Conservation (phyloP, 805 yeast genomes). For the Komagataella pseudopastoris region DNA sequence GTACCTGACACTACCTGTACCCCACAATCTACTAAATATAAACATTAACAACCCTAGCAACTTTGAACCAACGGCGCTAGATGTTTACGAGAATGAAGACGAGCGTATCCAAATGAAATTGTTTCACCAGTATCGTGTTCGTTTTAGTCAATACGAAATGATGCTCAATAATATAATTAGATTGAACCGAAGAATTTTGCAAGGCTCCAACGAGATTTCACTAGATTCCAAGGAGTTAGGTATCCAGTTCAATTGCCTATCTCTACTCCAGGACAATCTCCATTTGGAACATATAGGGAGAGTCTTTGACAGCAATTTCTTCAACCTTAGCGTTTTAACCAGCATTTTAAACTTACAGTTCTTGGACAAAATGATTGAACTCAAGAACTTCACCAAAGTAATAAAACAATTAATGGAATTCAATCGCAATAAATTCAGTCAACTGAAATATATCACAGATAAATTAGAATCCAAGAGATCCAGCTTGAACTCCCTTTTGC, state of each 20-base stretch:
- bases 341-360: constrained; percentile 16
- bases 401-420: constrained; percentile 18
- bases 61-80: constrained; percentile 2
- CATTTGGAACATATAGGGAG: constrained; percentile 72
- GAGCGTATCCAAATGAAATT: constrained; percentile 15
- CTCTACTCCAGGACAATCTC: constrained; percentile 30
- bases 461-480: constrained; percentile 11
- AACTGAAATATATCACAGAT: constrained; percentile 14
- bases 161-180: constrained; percentile 17
- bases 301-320: constrained; percentile 62
- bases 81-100: constrained; percentile 6
- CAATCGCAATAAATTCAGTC: constrained; percentile 19
- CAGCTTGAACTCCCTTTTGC: constrained; percentile 13
- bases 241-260: constrained; percentile 33
- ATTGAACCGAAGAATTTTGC: constrained; percentile 32
- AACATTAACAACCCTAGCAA: constrained; percentile 5
- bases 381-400: constrained; percentile 17
- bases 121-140: constrained; percentile 15
- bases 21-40: constrained; percentile 12
- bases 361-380: constrained; percentile 19
- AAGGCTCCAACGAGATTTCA: constrained; percentile 29
- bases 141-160: constrained; percentile 18
- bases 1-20: constrained; percentile 51
- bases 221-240: constrained; percentile 40
- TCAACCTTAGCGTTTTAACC: constrained; percentile 28